Evolutionary conservation across 345 rosid species (phyloP).

Genomic region (Pugionium cornutum): DNA sequence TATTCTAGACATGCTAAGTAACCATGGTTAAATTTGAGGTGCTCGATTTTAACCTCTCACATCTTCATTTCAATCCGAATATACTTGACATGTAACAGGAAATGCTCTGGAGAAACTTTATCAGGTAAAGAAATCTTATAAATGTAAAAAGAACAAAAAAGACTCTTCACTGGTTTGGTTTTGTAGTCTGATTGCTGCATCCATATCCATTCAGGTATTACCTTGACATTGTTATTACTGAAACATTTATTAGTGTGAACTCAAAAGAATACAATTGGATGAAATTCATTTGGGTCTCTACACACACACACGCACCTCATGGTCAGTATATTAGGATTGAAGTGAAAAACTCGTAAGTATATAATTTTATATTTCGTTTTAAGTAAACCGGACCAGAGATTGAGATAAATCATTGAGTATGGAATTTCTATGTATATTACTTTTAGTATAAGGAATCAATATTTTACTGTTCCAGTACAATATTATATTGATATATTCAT

Average conservation of each 20-base stretch:
- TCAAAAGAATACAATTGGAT: background rate
- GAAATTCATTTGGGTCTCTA: background rate
- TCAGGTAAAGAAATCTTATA: slow-evolving; percentile 17
- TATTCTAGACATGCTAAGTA: slow-evolving; percentile 63
- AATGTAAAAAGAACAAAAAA: slow-evolving; percentile 9
- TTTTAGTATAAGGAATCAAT: background rate
- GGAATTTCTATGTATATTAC: background rate
- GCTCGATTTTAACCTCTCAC: slow-evolving; percentile 11
- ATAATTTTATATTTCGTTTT: background rate
- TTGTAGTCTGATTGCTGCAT: slow-evolving; percentile 4
- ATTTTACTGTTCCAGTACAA: background rate
- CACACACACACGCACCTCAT: background rate
- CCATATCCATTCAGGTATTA: background rate
- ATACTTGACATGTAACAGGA: slow-evolving; percentile 15
- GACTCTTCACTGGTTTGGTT: slow-evolving; percentile 14
- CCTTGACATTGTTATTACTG: slow-evolving; percentile 1
- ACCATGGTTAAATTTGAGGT: slow-evolving; percentile 29
- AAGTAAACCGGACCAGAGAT: slow-evolving; percentile 4
- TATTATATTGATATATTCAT: too few species aligned
- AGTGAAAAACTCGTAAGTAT: background rate
- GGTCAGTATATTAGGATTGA: slow-evolving; percentile 11
- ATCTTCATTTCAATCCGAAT: too few species aligned
- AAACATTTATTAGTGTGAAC: background rate
- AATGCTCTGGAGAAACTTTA: slow-evolving; percentile 6
- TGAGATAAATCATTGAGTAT: background rate